phyloP scores from a whole-genome alignment of 805 yeast genomes.

The Nakazawaea ernobii region DNA sequence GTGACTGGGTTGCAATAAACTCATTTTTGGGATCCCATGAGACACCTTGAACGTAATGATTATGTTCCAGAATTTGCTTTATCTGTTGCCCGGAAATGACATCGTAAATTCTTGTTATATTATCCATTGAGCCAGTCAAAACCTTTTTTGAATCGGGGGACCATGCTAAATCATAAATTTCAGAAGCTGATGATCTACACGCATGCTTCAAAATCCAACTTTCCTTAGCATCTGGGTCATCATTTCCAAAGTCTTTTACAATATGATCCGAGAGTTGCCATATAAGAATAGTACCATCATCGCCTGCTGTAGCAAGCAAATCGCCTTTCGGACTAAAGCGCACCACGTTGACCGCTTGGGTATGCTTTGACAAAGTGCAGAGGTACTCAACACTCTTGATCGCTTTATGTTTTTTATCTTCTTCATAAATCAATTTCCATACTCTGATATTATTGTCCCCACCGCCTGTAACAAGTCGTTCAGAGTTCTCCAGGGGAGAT shows the following conservation, averaged over 20 bases:
- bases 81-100: constrained; percentile 52
- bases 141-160: constrained; percentile 75
- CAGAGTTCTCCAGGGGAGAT: constrained; percentile 7
- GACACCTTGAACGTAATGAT: constrained; percentile 92
- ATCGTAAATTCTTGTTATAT: constrained; percentile 64
- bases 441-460: constrained; percentile 86
- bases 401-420: constrained; percentile 14
- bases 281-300: constrained; percentile 82
- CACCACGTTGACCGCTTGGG: constrained; percentile 91
- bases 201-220: constrained; percentile 65
- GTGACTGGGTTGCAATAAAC: constrained; percentile 79
- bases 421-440: constrained; percentile 24
- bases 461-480: constrained; percentile 81
- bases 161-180: constrained; percentile 91
- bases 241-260: constrained; percentile 56
- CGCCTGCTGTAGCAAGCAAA: constrained; percentile 84
- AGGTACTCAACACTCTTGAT: constrained; percentile 57
- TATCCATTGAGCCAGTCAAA: constrained; percentile 91
- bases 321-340: constrained; percentile 71
- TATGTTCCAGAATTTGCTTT: constrained; percentile 62
- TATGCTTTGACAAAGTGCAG: constrained; percentile 79
- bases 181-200: constrained; percentile 57
- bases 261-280: constrained; percentile 63
- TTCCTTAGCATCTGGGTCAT: constrained; percentile 52
- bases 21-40: constrained; percentile 88